Conservation (phyloP, 192 early-diverging fungal species). For the Backusella parvicylindrica region DNA sequence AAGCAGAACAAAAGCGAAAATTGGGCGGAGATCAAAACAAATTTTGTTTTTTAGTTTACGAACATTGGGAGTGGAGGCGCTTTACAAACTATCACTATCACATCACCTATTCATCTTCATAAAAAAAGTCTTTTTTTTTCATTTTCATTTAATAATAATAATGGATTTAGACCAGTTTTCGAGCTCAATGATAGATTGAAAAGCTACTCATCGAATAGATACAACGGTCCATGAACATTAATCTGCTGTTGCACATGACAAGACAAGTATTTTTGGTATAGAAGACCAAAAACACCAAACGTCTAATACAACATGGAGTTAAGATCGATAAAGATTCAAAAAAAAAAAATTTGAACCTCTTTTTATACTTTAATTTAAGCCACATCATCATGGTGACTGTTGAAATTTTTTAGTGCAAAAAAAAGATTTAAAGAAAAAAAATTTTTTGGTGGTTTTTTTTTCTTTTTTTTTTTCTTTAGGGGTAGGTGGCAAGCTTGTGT, state of each 20-base stretch:
- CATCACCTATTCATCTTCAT: no score
- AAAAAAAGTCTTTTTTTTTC: neutral
- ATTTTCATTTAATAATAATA: constrained; percentile 6
- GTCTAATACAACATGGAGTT: neutral
- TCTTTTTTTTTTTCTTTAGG: constrained; percentile 9
- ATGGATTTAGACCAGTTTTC: constrained; percentile 10
- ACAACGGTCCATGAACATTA: constrained; percentile 1
- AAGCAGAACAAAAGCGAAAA: no score
- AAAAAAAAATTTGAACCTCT: neutral
- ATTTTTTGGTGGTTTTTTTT: neutral
- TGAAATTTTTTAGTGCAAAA: neutral
- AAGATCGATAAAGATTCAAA: neutral
- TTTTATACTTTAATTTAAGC: neutral
- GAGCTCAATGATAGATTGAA: constrained; percentile 18
- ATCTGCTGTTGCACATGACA: neutral
- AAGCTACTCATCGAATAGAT: constrained; percentile 19
- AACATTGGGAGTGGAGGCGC: no score
- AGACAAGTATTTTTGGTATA: neutral
- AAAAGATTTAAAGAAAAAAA: neutral
- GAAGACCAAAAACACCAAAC: neutral
- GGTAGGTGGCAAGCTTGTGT: constrained; percentile 29
- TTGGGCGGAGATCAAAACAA: no score
- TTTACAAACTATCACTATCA: no score
- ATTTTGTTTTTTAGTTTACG: no score
- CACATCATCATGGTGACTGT: neutral